Evolutionary conservation across 768 basidiomycete genomes (phyloP), one percentile per base, ranked within the genome.

Genomic region (Termitomyces sp.): DNA sequence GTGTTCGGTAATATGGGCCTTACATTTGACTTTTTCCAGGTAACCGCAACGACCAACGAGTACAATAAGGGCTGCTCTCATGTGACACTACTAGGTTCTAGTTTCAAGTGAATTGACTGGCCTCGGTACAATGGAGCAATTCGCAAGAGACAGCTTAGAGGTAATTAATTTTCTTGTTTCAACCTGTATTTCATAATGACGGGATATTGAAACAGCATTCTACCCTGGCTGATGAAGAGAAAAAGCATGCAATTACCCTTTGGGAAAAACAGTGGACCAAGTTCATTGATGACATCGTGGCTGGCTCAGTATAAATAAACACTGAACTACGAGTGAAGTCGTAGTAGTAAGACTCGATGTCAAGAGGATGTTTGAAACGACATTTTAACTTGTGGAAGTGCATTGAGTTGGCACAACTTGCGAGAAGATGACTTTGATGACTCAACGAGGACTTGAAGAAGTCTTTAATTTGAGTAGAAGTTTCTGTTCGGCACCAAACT

Each of bases 1-100:
- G 77, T 86, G 24, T 92, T 93, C 63, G 87, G 88, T 14, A 89
- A 88, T 62, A 84, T 87, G 82, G 89, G 89, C 0, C 75, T 92
- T 5, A 85, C 87, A 0, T 92, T 82, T 66, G 90, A 92, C 70
- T 91, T 85, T 68, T 92, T 80, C 69, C 90, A 91, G 76, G 88
- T 84, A 62, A 58, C 66, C 22, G 32, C 1, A 30, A 46, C 48
- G 32, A 6, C 6, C 3, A 7, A 14, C 32, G 16, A 43, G 16
- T 37, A 16, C 5, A n/a, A n/a, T n/a, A 18, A 36, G 22, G 10
- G 30, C 40, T 53, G n/a, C 36, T 3, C 9, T 60, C 12, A 53
- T 10, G 24, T 30, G 33, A 53, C 34, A 43, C 16, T 16, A 18
- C 40, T 16, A 84, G 83, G 85, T 90, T 33, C 69, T 91, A n/a